These are phyloP conservation scores for Pseudozyma sp. DNA, from an alignment of 1,284 basidiomycete genomes.

Conservation along the genomic window DNA sequence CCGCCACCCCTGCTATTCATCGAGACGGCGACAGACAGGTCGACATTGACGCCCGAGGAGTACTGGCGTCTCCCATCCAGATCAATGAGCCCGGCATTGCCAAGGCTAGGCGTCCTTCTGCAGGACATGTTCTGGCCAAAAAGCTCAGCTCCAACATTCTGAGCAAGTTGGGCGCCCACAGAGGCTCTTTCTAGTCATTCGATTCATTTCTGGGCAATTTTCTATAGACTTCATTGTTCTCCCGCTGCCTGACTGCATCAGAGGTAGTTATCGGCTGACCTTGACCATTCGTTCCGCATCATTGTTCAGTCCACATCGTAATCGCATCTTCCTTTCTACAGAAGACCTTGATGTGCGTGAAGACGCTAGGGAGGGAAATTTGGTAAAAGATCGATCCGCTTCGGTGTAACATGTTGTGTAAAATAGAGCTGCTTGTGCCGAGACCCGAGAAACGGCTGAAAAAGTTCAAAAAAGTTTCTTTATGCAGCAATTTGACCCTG, in stretches of 20 bases:
- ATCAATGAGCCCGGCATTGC: not conserved
- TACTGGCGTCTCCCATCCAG: not conserved
- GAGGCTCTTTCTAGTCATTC: slow-evolving; percentile 23
- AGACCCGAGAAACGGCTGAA: slow-evolving; percentile 8
- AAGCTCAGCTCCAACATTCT: slow-evolving; percentile 41
- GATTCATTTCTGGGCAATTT: not conserved
- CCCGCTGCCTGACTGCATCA: no score
- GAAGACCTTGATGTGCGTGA: no score
- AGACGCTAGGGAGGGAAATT: not conserved
- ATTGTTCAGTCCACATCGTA: not conserved
- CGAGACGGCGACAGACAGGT: not conserved
- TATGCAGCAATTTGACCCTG: slow-evolving; percentile 6
- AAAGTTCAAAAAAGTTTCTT: slow-evolving; percentile 25
- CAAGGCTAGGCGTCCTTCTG: slow-evolving; percentile 25
- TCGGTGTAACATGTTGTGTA: slow-evolving; percentile 7
- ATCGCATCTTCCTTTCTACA: not conserved
- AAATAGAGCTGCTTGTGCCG: not conserved
- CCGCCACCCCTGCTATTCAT: slow-evolving; percentile 6
- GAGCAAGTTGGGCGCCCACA: slow-evolving; percentile 30
- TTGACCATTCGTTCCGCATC: not conserved
- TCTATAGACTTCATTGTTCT: not conserved
- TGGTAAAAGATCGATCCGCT: not conserved
- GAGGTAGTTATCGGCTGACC: not conserved
- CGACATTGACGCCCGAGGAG: not conserved
- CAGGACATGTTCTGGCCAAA: slow-evolving; percentile 34